Evolutionary conservation across 2,329 filamentous ascomycete species (phyloP).

Genomic region (Monosporascus sp.): DNA sequence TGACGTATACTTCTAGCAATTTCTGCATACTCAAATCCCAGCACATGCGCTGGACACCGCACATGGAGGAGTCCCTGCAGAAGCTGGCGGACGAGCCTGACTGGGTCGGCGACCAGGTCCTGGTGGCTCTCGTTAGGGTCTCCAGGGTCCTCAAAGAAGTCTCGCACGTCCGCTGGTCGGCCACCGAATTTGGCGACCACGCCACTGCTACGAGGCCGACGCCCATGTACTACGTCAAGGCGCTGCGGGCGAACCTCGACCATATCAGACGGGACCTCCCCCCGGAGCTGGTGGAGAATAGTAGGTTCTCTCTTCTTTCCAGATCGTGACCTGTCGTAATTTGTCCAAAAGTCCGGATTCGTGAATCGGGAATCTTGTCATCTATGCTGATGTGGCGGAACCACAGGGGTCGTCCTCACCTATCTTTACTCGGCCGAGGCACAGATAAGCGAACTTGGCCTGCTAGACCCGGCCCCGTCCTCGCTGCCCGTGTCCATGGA

Average conservation of each 20-base stretch:
- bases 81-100: conserved; percentile 40
- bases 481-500: not conserved
- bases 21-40: conserved; percentile 20
- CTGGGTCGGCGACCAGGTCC: conserved; percentile 41
- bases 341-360: too few relatives aligned
- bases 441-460: conserved; percentile 30
- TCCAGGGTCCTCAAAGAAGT: conserved; percentile 19
- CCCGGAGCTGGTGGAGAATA: conserved; percentile 18
- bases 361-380: not conserved
- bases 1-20: conserved; percentile 7
- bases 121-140: conserved; percentile 29
- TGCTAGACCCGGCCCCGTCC: conserved; percentile 9
- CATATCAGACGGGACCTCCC: conserved; percentile 17
- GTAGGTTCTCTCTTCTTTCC: conserved; percentile 17
- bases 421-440: conserved; percentile 31
- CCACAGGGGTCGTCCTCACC: conserved; percentile 28
- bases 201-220: conserved; percentile 9
- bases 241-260: conserved; percentile 20
- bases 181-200: conserved; percentile 7
- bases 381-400: not conserved
- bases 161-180: conserved; percentile 14
- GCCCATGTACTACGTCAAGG: conserved; percentile 23
- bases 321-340: too few relatives aligned
- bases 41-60: conserved; percentile 47
- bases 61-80: conserved; percentile 52